A percentile compares a stretch with the other conserved stretches of the same genome.
Evolutionary conservation across 176 grass and related monocot species (phyloP).

Genomic region (Aegilops longissima): DNA sequence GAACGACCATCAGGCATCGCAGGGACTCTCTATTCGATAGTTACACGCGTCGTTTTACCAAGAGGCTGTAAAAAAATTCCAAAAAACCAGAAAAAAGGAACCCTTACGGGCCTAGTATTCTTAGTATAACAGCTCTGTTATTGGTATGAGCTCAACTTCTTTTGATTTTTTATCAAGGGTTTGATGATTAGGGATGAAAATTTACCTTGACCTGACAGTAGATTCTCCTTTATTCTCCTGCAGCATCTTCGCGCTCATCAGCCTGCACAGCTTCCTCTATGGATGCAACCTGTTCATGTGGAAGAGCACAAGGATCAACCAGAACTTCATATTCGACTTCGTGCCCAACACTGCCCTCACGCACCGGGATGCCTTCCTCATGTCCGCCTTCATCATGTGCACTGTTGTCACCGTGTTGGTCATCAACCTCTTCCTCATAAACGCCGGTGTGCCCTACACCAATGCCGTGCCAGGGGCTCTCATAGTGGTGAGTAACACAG

Average conservation of each 20-base stretch:
- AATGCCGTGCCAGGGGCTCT: conserved; percentile 68
- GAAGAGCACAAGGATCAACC: conserved; percentile 80
- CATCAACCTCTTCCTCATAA: conserved; percentile 66
- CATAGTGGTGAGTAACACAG: conserved; percentile 51
- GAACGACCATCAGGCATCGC: no score
- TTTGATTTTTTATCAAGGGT: no score
- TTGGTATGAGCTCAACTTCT: background rate
- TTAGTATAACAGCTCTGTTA: background rate
- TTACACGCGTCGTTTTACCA: no score
- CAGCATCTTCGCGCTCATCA: conserved; percentile 93
- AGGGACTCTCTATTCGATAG: no score
- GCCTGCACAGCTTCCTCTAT: conserved; percentile 84
- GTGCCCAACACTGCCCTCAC: conserved; percentile 59
- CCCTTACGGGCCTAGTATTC: no score
- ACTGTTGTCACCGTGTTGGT: conserved; percentile 61
- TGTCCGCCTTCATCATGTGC: conserved; percentile 80
- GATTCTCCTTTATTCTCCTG: background rate
- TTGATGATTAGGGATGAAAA: no score
- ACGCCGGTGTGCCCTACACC: conserved; percentile 44
- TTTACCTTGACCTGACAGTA: background rate
- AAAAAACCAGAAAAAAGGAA: no score
- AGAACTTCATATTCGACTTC: conserved; percentile 94
- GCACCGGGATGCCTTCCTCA: conserved; percentile 81
- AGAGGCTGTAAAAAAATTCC: no score
- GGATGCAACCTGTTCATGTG: conserved; percentile 91